Conservation (phyloP, 2,329 filamentous ascomycete species). For the Alternaria ventricosa region DNA sequence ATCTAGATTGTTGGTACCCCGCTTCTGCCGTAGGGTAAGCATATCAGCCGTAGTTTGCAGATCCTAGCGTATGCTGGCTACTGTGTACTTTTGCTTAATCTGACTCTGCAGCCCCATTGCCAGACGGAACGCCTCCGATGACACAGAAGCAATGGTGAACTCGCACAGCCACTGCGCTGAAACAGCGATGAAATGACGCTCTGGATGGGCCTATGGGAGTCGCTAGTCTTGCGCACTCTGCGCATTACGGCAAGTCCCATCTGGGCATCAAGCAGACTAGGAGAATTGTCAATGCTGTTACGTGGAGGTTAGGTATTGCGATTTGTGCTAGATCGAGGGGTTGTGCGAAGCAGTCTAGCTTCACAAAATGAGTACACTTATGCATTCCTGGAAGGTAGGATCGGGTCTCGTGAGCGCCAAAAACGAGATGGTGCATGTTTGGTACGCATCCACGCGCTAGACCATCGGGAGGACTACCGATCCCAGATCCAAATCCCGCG, state of each 20-base stretch:
- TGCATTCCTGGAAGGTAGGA: background rate
- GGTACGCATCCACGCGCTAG: background rate
- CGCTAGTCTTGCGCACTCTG: background rate
- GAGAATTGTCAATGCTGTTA: background rate
- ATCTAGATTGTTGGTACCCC: slow-evolving; percentile 10
- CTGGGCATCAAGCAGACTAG: background rate
- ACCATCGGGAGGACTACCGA: slow-evolving; percentile 12
- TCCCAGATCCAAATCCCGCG: slow-evolving; percentile 15
- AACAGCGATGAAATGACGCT: background rate
- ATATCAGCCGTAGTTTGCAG: slow-evolving; percentile 10
- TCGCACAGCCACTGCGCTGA: slow-evolving; percentile 1
- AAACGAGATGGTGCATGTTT: background rate
- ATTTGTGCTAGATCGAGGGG: background rate
- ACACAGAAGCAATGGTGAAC: background rate
- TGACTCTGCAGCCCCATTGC: background rate
- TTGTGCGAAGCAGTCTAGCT: background rate
- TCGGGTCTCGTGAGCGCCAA: background rate
- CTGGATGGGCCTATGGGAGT: slow-evolving; percentile 1
- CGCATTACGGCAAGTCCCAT: background rate
- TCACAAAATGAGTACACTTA: background rate
- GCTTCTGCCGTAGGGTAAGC: background rate
- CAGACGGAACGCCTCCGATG: slow-evolving; percentile 12
- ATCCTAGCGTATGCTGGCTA: slow-evolving; percentile 4
- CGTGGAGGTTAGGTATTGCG: background rate
- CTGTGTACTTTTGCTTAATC: background rate